phyloP scores from a whole-genome alignment of 176 grass and related monocot species.

The Coix lacrymajobi region DNA sequence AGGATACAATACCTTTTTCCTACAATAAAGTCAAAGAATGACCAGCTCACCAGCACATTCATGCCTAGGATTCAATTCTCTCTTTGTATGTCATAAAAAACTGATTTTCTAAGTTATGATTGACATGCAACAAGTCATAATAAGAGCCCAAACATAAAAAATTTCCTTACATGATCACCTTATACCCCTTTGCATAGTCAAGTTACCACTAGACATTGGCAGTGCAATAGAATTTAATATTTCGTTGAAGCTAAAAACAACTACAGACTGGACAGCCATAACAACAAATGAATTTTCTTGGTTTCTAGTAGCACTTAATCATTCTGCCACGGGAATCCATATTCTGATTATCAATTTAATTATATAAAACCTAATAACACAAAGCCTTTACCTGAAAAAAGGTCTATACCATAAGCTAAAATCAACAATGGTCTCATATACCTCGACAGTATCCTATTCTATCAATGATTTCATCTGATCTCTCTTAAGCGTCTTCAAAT shows the following conservation, averaged over 20 bases:
- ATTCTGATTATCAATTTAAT: not conserved
- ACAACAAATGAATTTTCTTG: not conserved
- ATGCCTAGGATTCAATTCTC: not conserved
- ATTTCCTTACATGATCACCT: not conserved
- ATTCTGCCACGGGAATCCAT: not conserved
- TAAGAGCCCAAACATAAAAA: not conserved
- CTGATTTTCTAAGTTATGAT: not conserved
- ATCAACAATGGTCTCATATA: not conserved
- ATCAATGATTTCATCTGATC: not conserved
- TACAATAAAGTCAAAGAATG: not conserved
- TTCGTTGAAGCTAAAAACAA: constrained; percentile 1
- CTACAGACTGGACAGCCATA: not conserved
- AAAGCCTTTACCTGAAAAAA: not conserved
- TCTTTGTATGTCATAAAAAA: not conserved
- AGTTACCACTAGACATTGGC: not conserved
- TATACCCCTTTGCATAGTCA: not conserved
- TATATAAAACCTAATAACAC: not conserved
- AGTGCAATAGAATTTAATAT: not conserved
- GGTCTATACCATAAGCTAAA: not conserved
- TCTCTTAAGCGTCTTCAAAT: not conserved
- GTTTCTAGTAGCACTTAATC: not conserved
- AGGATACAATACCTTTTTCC: not conserved
- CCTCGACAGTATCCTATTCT: not conserved
- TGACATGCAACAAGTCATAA: not conserved
- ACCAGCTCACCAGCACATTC: not conserved